Evolutionary conservation across 768 basidiomycete genomes (phyloP).

Genomic region (Suillus plorans): DNA sequence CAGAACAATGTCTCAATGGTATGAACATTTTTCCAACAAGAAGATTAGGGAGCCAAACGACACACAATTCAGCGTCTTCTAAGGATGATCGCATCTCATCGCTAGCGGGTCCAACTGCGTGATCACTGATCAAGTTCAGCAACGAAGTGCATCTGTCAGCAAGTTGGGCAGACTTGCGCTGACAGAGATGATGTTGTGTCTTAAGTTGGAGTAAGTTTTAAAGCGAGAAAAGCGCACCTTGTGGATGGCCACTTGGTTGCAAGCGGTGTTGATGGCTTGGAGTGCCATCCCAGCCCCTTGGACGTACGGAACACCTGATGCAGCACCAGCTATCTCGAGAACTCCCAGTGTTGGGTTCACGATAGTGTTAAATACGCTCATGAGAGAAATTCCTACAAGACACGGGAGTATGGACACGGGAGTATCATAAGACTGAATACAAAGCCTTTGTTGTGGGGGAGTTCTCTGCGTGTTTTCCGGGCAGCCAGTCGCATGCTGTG

Average conservation of each 20-base stretch:
- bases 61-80: slow-evolving; percentile 48
- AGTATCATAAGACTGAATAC: neutral
- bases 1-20: slow-evolving; percentile 35
- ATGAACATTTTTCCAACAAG: slow-evolving; percentile 1
- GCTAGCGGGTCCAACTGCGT: slow-evolving; percentile 37
- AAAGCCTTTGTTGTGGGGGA: neutral
- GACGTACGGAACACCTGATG: slow-evolving; percentile 46
- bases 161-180: slow-evolving; percentile 43
- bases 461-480: neutral
- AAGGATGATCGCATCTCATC: slow-evolving; percentile 38
- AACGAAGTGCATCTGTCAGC: slow-evolving; percentile 42
- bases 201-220: slow-evolving; percentile 3
- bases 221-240: slow-evolving; percentile 38
- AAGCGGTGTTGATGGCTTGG: slow-evolving; percentile 44
- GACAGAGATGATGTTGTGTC: slow-evolving; percentile 2
- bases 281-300: slow-evolving; percentile 43
- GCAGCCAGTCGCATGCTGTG: neutral
- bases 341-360: slow-evolving; percentile 24
- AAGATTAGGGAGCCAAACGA: neutral
- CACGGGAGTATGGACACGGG: neutral
- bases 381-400: neutral
- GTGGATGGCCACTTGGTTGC: slow-evolving; percentile 46
- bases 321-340: slow-evolving; percentile 43
- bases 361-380: neutral
- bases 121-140: slow-evolving; percentile 40